Conservation (phyloP, 1,139 yeast genomes). For the Spathaspora sp. region DNA sequence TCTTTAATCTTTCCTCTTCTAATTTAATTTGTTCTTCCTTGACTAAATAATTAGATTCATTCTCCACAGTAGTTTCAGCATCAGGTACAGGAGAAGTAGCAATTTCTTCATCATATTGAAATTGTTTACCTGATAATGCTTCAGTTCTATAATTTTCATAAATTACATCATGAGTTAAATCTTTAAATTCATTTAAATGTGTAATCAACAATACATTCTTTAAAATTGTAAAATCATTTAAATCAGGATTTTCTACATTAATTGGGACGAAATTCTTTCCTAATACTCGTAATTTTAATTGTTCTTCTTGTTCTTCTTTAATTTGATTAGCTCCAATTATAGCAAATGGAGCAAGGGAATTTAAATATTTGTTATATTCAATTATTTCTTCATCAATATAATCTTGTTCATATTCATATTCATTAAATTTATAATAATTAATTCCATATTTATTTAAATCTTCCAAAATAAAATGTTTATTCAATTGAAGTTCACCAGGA, state of each 20-base stretch:
- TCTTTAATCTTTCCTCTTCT: conserved; percentile 76
- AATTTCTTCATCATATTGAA: conserved; percentile 31
- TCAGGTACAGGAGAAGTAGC: conserved; percentile 3
- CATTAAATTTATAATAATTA: conserved; percentile 47
- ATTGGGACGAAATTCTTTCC: conserved; percentile 37
- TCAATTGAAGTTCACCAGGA: conserved; percentile 33
- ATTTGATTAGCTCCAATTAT: conserved; percentile 46
- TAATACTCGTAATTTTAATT: conserved; percentile 39
- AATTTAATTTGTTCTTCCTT: conserved; percentile 80
- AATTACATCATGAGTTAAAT: conserved; percentile 61
- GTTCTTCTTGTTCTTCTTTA: conserved; percentile 39
- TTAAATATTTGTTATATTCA: conserved; percentile 47
- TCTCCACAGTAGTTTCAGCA: conserved; percentile 7
- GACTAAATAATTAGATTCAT: conserved; percentile 48
- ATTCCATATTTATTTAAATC: conserved; percentile 42
- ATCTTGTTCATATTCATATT: conserved; percentile 48
- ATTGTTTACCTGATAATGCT: conserved; percentile 51
- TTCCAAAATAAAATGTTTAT: conserved; percentile 41
- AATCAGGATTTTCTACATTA: conserved; percentile 54
- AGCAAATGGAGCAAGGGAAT: conserved; percentile 42
- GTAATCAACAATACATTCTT: conserved; percentile 71
- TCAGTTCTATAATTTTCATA: conserved; percentile 77
- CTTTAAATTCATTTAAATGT: conserved; percentile 76
- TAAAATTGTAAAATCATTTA: conserved; percentile 63
- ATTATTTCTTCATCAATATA: conserved; percentile 50